Conservation (phyloP, 2,329 filamentous ascomycete genomes). For the Colletotrichum noveboracense region DNA sequence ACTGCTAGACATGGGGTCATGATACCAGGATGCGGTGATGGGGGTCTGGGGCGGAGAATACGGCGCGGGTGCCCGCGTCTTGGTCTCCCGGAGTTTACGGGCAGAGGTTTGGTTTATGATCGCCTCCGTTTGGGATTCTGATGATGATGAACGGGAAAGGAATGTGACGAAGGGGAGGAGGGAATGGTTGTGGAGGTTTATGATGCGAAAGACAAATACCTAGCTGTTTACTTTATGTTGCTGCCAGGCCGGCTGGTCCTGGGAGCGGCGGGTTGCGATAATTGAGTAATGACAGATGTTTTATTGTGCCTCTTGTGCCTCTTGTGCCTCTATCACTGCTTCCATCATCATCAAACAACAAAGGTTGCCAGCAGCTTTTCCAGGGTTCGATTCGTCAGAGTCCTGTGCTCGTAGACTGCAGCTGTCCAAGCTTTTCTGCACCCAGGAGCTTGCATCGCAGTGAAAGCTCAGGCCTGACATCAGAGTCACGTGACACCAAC, state of each 20-base stretch:
- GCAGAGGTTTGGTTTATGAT: neutral
- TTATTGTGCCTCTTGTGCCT: neutral
- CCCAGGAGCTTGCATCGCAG: neutral
- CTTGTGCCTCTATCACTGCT: neutral
- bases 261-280: constrained; percentile 20
- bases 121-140: constrained; percentile 9
- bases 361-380: neutral
- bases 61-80: neutral
- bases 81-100: neutral
- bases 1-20: constrained; percentile 18
- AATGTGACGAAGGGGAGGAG: neutral
- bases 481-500: constrained; percentile 20
- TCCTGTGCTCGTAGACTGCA: neutral
- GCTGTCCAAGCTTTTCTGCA: neutral
- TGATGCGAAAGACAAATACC: constrained; percentile 23
- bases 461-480: constrained; percentile 12
- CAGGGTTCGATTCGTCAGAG: neutral
- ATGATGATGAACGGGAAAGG: constrained; percentile 21
- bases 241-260: constrained; percentile 22
- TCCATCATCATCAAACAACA: neutral
- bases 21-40: constrained; percentile 19
- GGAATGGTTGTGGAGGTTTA: constrained; percentile 8
- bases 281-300: constrained; percentile 24
- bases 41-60: neutral
- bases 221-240: constrained; percentile 22